Evolutionary conservation across 2,329 filamentous ascomycete genomes (phyloP).

Genomic region (Coleophoma crateriformis): DNA sequence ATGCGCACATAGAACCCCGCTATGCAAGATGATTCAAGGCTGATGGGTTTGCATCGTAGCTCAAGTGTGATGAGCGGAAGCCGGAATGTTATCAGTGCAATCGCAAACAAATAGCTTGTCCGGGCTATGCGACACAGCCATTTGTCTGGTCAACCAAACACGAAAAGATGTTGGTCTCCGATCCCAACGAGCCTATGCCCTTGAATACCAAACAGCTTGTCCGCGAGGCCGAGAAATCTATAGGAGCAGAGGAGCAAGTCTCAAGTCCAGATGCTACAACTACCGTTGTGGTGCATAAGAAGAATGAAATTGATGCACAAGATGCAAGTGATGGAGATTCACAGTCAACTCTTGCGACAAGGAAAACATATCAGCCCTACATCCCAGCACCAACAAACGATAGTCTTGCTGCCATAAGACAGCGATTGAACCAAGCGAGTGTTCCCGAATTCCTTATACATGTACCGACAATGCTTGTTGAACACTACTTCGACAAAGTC

Average conservation of each 20-base stretch:
- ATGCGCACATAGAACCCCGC: constrained; percentile 1
- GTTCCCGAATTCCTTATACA: constrained; percentile 21
- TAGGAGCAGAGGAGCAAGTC: not conserved
- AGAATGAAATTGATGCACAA: not conserved
- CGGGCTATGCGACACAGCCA: constrained; percentile 18
- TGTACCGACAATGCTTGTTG: constrained; percentile 49
- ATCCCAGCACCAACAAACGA: not conserved
- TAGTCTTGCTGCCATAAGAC: constrained; percentile 1
- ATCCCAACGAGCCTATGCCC: constrained; percentile 1
- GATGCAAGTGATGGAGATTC: not conserved
- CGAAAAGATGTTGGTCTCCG: constrained; percentile 18
- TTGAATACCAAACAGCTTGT: constrained; percentile 3
- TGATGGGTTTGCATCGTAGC: constrained; percentile 7
- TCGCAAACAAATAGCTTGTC: constrained; percentile 17
- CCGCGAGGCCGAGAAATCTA: not conserved
- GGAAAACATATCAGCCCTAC: not conserved
- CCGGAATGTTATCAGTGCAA: constrained; percentile 20
- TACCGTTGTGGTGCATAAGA: too few relatives aligned
- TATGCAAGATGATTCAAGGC: not conserved
- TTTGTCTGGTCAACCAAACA: constrained; percentile 25
- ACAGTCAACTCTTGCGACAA: not conserved
- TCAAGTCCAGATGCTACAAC: not conserved
- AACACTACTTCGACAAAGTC: constrained; percentile 60
- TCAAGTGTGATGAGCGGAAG: constrained; percentile 25
- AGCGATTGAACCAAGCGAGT: not conserved